These are phyloP conservation scores for Ceratobasidium sp. DNA, from an alignment of 1,284 basidiomycete species.

Conservation along the genomic window DNA sequence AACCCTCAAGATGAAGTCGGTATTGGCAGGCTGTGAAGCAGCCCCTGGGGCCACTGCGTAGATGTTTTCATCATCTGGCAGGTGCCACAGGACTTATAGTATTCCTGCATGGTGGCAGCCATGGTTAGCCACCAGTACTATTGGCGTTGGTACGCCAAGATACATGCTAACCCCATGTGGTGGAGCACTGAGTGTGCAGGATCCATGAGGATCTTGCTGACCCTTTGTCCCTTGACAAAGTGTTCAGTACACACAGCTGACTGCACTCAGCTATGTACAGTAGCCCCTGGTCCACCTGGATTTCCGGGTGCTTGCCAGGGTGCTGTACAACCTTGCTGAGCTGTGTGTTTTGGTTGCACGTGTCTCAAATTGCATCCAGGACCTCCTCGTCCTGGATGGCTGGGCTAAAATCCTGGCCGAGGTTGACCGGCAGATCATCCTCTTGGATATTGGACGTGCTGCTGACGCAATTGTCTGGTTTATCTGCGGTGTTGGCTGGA, in stretches of 20 bases:
- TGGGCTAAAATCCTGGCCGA: not conserved
- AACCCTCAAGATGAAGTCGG: slow-evolving; percentile 59
- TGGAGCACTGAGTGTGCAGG: slow-evolving; percentile 18
- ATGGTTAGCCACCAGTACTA: slow-evolving; percentile 51
- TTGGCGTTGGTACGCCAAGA: slow-evolving; percentile 32
- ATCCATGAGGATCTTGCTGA: slow-evolving; percentile 52
- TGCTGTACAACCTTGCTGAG: not conserved
- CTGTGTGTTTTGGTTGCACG: not conserved
- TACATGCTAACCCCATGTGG: slow-evolving; percentile 50
- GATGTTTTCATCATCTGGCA: slow-evolving; percentile 45
- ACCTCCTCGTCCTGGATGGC: slow-evolving; percentile 5
- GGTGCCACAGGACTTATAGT: slow-evolving; percentile 45
- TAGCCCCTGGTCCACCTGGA: slow-evolving; percentile 52
- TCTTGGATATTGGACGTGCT: not conserved
- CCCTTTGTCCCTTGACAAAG: slow-evolving; percentile 43
- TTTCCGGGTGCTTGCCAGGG: slow-evolving; percentile 52
- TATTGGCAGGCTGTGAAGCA: slow-evolving; percentile 57
- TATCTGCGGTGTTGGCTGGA: not conserved
- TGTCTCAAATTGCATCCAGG: not conserved
- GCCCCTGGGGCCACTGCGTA: slow-evolving; percentile 53
- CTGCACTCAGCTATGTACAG: slow-evolving; percentile 52
- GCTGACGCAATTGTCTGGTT: not conserved
- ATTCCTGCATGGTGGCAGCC: slow-evolving; percentile 42
- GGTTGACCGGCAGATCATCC: slow-evolving; percentile 3
- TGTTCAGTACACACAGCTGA: slow-evolving; percentile 59